These are phyloP conservation scores for Botrytis tulipae DNA, from an alignment of 2,329 filamentous ascomycete genomes.

Conservation along the genomic window DNA sequence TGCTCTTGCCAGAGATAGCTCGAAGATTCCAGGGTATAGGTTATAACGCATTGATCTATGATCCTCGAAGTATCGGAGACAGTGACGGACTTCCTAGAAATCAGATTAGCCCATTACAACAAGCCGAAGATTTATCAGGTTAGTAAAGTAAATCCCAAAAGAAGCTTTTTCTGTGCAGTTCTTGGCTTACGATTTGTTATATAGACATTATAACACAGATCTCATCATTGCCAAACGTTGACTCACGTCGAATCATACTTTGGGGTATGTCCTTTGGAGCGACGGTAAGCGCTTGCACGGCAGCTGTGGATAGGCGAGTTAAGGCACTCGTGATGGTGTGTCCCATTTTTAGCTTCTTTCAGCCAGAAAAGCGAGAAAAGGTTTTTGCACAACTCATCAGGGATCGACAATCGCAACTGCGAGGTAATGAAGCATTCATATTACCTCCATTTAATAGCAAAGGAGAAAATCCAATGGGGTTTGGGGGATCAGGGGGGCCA, in stretches of 20 bases:
- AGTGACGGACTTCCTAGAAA: slow-evolving; percentile 38
- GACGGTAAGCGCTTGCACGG: slow-evolving; percentile 38
- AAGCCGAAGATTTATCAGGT: slow-evolving; percentile 36
- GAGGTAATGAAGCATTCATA: slow-evolving; percentile 6
- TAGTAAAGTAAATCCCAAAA: neutral
- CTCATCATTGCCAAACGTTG: neutral
- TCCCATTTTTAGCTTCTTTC: slow-evolving; percentile 20
- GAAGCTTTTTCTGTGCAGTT: neutral
- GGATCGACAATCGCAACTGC: slow-evolving; percentile 2
- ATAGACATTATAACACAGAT: neutral
- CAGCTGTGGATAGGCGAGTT: slow-evolving; percentile 42
- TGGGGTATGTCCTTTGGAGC: neutral
- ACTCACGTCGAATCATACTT: neutral
- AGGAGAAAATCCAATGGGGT: neutral
- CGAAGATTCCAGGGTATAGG: slow-evolving; percentile 30
- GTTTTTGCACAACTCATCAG: neutral
- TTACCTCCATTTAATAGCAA: neutral
- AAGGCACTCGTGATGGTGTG: slow-evolving; percentile 39
- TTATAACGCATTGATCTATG: slow-evolving; percentile 41
- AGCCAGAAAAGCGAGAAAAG: neutral
- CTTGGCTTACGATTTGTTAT: neutral
- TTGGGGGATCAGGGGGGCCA: neutral
- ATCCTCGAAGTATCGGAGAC: slow-evolving; percentile 38
- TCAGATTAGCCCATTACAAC: slow-evolving; percentile 37
- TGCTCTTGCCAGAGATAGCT: slow-evolving; percentile 23